Percentiles rank a stretch among this genome's conserved stretches.
These are phyloP conservation scores for Pseudocercospora vitis DNA, from an alignment of 2,329 filamentous ascomycete genomes.

Conservation along the genomic window DNA sequence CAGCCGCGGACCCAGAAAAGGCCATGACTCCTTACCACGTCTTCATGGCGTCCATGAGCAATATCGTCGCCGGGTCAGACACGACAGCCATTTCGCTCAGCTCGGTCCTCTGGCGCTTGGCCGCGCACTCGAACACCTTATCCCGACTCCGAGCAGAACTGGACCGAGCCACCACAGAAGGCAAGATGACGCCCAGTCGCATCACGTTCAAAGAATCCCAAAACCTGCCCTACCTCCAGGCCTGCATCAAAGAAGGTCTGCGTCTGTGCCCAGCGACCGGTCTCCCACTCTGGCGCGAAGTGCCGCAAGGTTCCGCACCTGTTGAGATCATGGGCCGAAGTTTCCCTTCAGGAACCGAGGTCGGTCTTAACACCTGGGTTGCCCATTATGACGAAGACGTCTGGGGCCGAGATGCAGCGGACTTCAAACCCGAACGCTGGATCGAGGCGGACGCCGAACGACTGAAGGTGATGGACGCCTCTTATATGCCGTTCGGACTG, in stretches of 20 bases:
- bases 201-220: conserved; percentile 38
- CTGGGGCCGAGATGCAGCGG: conserved; percentile 24
- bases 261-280: conserved; percentile 28
- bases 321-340: conserved; percentile 33
- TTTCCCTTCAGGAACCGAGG: conserved; percentile 49
- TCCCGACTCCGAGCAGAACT: conserved; percentile 29
- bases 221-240: conserved; percentile 44
- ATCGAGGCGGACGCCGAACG: conserved; percentile 21
- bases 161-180: conserved; percentile 16
- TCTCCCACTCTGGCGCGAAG: conserved; percentile 22
- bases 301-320: conserved; percentile 20
- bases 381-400: conserved; percentile 26
- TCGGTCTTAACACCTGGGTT: conserved; percentile 29
- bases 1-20: conserved; percentile 23
- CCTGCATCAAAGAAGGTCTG: conserved; percentile 33
- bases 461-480: conserved; percentile 40
- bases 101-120: conserved; percentile 37
- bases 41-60: conserved; percentile 24
- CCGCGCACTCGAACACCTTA: conserved; percentile 31
- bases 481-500: conserved; percentile 36
- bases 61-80: conserved; percentile 36
- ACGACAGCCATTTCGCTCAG: conserved; percentile 39
- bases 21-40: conserved; percentile 25
- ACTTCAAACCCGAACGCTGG: conserved; percentile 30
- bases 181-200: conserved; percentile 24